Evolutionary conservation across 2,329 filamentous ascomycete species (phyloP).

Genomic region (Sclerotinia glacialis): DNA sequence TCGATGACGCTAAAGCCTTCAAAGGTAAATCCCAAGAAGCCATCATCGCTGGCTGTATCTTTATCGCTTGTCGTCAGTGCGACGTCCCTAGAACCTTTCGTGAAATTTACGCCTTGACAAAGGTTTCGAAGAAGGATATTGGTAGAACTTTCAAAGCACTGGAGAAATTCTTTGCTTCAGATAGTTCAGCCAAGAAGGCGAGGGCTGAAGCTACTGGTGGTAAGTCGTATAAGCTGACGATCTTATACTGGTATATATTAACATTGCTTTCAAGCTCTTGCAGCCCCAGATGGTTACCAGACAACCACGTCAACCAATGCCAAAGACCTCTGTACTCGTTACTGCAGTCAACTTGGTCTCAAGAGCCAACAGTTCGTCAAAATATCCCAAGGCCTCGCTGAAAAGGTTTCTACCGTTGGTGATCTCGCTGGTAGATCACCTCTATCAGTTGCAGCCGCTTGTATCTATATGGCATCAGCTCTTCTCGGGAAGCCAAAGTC

Average conservation of each 20-base stretch:
- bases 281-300: constrained; percentile 59
- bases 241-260: constrained; percentile 35
- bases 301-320: constrained; percentile 75
- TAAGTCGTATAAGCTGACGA: constrained; percentile 43
- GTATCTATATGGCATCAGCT: constrained; percentile 93
- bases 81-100: constrained; percentile 85
- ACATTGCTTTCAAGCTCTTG: constrained; percentile 35
- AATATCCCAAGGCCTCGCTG: constrained; percentile 74
- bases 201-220: constrained; percentile 52
- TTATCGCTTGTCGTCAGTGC: constrained; percentile 92
- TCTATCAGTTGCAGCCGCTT: constrained; percentile 88
- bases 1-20: constrained; percentile 88
- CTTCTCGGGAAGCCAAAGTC: constrained; percentile 75
- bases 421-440: constrained; percentile 86
- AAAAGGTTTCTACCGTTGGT: constrained; percentile 72
- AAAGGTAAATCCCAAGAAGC: constrained; percentile 94
- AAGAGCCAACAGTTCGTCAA: constrained; percentile 72
- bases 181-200: constrained; percentile 58
- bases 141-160: constrained; percentile 91
- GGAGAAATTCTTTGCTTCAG: constrained; percentile 79
- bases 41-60: constrained; percentile 93
- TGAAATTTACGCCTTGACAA: constrained; percentile 90
- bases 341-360: constrained; percentile 78
- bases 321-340: constrained; percentile 81
- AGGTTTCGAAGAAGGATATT: constrained; percentile 96